Conservation (phyloP, 768 basidiomycete species). For the Collybia sordida region DNA sequence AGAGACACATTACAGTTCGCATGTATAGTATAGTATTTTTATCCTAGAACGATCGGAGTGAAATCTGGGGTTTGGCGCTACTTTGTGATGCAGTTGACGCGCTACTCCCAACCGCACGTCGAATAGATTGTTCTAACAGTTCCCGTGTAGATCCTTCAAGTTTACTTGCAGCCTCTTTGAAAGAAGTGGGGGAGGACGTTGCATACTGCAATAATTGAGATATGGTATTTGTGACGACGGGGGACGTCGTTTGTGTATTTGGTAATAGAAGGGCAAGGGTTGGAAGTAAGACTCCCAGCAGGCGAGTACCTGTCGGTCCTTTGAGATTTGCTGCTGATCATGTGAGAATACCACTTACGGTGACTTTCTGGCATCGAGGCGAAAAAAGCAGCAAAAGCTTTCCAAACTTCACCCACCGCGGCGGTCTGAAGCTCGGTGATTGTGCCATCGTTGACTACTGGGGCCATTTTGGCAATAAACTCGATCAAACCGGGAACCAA, state of each 20-base stretch:
- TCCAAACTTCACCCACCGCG: conserved; percentile 79
- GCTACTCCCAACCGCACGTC: conserved; percentile 65
- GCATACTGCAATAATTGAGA: conserved; percentile 73
- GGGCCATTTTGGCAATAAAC: conserved; percentile 70
- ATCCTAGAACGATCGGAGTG: conserved; percentile 62
- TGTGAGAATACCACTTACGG: conserved; percentile 45
- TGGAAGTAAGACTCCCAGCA: conserved; percentile 74
- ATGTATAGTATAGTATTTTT: not conserved
- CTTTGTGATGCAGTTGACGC: conserved; percentile 29
- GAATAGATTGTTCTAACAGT: conserved; percentile 72
- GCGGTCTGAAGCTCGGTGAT: conserved; percentile 56
- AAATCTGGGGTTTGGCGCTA: conserved; percentile 72
- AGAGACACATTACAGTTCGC: not conserved
- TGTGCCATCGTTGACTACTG: conserved; percentile 54
- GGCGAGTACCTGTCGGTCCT: conserved; percentile 52
- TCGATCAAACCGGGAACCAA: conserved; percentile 83
- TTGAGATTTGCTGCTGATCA: not conserved
- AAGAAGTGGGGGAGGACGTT: conserved; percentile 65
- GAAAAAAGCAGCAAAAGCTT: conserved; percentile 70
- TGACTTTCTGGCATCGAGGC: conserved; percentile 53
- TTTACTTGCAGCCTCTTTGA: conserved; percentile 80
- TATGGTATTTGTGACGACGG: conserved; percentile 58
- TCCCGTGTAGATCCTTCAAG: conserved; percentile 60
- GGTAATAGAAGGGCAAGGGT: conserved; percentile 71
- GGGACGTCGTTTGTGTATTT: conserved; percentile 39